Evolutionary conservation across 2,329 filamentous ascomycete genomes (phyloP).

Genomic region (Diatrype stigma): DNA sequence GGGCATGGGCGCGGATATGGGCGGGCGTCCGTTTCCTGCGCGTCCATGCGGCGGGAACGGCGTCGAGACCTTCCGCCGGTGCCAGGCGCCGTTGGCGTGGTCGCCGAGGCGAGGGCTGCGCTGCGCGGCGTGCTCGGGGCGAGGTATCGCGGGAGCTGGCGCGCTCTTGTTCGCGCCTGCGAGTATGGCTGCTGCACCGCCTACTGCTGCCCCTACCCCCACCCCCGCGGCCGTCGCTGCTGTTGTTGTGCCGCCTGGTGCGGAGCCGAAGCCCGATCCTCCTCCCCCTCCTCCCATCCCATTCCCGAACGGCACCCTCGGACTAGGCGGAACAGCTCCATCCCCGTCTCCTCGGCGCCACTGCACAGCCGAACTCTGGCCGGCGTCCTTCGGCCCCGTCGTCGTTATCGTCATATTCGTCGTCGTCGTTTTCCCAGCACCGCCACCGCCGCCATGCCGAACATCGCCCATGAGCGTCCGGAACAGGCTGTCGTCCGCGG

Average conservation of each 20-base stretch:
- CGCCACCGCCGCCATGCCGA: not conserved
- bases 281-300: not conserved
- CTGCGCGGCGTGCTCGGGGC: conserved; percentile 12
- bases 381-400: conserved; percentile 4
- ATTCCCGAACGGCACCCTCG: not conserved
- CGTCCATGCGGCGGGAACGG: conserved; percentile 17
- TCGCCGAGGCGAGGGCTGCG: conserved; percentile 15
- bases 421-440: not conserved
- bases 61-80: conserved; percentile 20
- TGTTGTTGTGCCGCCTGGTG: not conserved
- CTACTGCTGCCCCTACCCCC: not conserved
- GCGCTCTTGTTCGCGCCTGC: not conserved
- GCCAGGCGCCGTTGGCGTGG: conserved; percentile 26
- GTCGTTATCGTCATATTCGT: not conserved
- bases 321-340: not conserved
- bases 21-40: too few relatives aligned
- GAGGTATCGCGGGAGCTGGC: conserved; percentile 1
- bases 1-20: not conserved
- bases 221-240: not conserved
- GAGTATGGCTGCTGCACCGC: conserved; percentile 2
- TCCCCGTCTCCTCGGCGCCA: conserved; percentile 10
- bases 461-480: conserved; percentile 12
- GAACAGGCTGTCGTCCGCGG: conserved; percentile 12
- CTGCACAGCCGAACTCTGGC: conserved; percentile 17
- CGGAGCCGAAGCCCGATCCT: not conserved